phyloP scores from a whole-genome alignment of 2,329 filamentous ascomycete species.

The Neurospora crassa region DNA sequence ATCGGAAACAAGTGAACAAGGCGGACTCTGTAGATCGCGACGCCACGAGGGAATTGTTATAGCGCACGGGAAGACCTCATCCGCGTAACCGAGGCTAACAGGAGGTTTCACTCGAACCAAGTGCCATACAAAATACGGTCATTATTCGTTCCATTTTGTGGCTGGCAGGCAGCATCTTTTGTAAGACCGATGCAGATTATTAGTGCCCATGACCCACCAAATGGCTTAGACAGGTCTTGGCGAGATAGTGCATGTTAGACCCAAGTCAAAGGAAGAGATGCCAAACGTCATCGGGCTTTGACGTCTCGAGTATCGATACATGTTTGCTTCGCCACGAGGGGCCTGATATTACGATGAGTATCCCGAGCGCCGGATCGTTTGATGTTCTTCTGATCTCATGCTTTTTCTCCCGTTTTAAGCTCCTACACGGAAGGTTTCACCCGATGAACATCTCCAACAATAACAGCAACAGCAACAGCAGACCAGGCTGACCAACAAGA shows the following conservation, averaged over 20 bases:
- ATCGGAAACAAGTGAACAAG: not conserved
- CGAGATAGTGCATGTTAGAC: not conserved
- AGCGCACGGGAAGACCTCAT: not conserved
- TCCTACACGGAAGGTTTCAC: not conserved
- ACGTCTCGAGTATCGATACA: not conserved
- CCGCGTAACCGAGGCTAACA: not conserved
- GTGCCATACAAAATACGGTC: not conserved
- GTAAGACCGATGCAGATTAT: accelerated
- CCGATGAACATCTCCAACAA: not conserved
- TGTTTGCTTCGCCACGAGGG: not conserved
- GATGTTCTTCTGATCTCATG: not conserved
- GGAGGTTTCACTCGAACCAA: not conserved
- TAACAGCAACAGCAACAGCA: not conserved
- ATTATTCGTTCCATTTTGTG: not conserved
- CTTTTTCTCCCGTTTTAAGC: not conserved
- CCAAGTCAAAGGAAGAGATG: not conserved
- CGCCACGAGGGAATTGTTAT: not conserved
- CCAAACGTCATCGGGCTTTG: not conserved
- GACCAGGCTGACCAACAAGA: not conserved
- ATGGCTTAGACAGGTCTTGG: not conserved
- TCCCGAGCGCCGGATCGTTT: not conserved
- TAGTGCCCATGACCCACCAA: not conserved
- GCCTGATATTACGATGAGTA: not conserved
- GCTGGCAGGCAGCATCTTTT: not conserved
- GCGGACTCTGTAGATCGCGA: not conserved